Conservation (phyloP, 2,329 filamentous ascomycete species). For the Niveomyces coronatus region DNA sequence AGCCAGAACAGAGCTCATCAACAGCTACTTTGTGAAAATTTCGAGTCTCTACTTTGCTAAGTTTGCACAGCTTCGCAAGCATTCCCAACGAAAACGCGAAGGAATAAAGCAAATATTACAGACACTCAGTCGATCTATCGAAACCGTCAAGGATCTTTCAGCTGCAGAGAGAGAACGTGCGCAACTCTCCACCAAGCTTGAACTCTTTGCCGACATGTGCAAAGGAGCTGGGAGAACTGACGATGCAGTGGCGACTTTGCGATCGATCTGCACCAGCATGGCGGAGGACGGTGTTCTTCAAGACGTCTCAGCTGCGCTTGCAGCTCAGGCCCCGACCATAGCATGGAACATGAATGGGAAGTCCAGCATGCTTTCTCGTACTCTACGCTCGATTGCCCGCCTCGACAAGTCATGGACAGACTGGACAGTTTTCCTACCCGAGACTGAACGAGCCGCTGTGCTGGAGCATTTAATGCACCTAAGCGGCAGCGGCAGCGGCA, state of each 20-base stretch:
- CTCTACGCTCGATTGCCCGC: constrained; percentile 49
- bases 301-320: constrained; percentile 40
- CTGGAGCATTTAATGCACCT: constrained; percentile 51
- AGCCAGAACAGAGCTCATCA: constrained; percentile 22
- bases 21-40: constrained; percentile 52
- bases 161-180: constrained; percentile 47
- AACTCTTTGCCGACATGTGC: constrained; percentile 53
- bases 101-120: constrained; percentile 36
- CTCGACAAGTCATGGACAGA: constrained; percentile 47
- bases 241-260: constrained; percentile 48
- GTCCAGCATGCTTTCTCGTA: constrained; percentile 44
- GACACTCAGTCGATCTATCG: constrained; percentile 53
- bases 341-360: constrained; percentile 45
- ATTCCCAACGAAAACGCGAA: constrained; percentile 26
- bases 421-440: constrained; percentile 43
- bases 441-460: constrained; percentile 43
- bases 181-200: constrained; percentile 52
- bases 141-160: constrained; percentile 46
- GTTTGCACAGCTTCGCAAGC: constrained; percentile 41
- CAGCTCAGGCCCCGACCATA: constrained; percentile 36
- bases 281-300: constrained; percentile 47
- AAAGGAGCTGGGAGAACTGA: constrained; percentile 40
- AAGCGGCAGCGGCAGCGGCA: constrained; percentile 27
- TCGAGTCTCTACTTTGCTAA: constrained; percentile 63
- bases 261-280: constrained; percentile 50